These are phyloP conservation scores for Oemleria cerasiformis DNA, from an alignment of 306 rosid species.

Conservation along the genomic window DNA sequence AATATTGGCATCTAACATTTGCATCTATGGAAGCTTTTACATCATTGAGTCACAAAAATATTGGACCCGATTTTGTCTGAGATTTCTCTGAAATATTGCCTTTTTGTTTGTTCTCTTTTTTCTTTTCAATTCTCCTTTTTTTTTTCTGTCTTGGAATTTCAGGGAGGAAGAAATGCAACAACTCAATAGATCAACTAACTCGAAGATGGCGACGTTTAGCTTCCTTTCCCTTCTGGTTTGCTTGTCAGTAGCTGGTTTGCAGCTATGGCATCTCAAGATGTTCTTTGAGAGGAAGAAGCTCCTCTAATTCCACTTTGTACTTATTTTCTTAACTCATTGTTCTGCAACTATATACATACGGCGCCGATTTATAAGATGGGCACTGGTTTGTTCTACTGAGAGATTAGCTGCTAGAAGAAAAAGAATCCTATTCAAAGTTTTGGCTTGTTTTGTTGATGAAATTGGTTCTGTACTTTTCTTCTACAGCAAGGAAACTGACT, in stretches of 20 bases:
- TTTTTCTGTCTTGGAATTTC: slow-evolving; percentile 18
- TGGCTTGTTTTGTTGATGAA: neutral
- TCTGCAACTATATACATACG: neutral
- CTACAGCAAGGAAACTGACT: neutral
- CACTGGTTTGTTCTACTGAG: neutral
- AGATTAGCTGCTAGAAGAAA: neutral
- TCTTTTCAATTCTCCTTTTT: neutral
- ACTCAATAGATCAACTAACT: slow-evolving; percentile 63
- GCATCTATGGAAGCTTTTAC: neutral
- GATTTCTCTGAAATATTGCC: neutral
- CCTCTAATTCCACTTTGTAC: slow-evolving; percentile 37
- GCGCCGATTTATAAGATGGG: neutral
- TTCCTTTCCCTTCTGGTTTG: slow-evolving; percentile 71
- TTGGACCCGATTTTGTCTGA: neutral
- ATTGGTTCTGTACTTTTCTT: slow-evolving; percentile 3
- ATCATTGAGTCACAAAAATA: neutral
- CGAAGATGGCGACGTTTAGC: slow-evolving; percentile 75
- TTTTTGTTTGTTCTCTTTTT: neutral
- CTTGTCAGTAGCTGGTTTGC: slow-evolving; percentile 85
- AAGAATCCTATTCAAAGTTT: neutral
- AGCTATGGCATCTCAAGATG: slow-evolving; percentile 88
- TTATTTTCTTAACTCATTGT: neutral
- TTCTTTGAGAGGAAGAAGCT: slow-evolving; percentile 94
- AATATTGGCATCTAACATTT: neutral
- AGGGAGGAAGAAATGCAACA: slow-evolving; percentile 97